Base-by-base conservation (phyloP, 192 early-diverging fungal species). In the Coemansia sp. region DNA sequence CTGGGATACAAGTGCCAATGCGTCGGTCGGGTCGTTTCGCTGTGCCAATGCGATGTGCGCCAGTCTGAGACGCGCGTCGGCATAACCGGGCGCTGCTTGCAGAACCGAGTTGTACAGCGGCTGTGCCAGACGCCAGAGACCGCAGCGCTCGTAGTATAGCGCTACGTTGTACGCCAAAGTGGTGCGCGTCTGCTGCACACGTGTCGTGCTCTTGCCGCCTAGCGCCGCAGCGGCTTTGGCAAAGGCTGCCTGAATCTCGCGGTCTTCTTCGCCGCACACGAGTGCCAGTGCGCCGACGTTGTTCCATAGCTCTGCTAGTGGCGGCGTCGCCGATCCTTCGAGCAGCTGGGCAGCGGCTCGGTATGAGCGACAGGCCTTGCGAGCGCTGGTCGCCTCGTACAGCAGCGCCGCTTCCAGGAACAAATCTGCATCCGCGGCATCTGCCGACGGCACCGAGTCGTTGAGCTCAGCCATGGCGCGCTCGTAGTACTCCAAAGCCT, bases 201-300 rank as follows among this genome's bases (percentile, higher is more conserved):
- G 69, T 4, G 70, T 28, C 43, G 41, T 32, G 8, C 15, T 11
- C 35, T 17, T 57, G 36, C 18, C 66, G 9, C 32, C 56, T 58
- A 75, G 66, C 48, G 62, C 38, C 0, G 15, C 58, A 2, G 64
- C 58, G 15, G 67, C 60, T 53, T 69, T 65, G 51, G 64, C 51
- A 9, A 58, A 60, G 3, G 74, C 72, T n/a, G 68, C 70, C 35
- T 56, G 34, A 17, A 72, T 34, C 4, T 58, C 22, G 3, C 41
- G 70, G 48, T 51, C 53, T 38, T 28, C 33, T 18, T 87, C 77
- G 61, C 79, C 86, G 9, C 87, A 79, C 43, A 87, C 64, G 39
- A 94, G 92, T 53, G 88, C 86, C 65, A 95, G 85, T 2, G 86
- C 92, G n/a, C 87, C 94, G 51, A 97, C 85, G 73, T 97, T 96